Percentiles rank a stretch among this genome's conserved stretches.
Evolutionary conservation across 2,329 filamentous ascomycete genomes (phyloP).

Genomic region (Aspergillus tubingensis): DNA sequence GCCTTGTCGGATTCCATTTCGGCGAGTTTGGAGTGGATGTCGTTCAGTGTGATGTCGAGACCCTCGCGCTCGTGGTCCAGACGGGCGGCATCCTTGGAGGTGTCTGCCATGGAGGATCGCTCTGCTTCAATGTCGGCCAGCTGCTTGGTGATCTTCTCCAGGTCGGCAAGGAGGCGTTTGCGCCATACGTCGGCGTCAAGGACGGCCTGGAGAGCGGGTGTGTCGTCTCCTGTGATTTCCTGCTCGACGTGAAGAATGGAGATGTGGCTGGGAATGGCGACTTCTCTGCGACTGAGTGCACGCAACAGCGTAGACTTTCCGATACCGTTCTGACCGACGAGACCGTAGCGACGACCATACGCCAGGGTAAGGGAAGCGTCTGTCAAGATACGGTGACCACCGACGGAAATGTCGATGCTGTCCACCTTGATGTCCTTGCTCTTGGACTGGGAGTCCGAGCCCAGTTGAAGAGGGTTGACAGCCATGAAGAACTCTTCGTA

Average conservation of each 20-base stretch:
- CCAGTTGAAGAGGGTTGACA: constrained; percentile 92
- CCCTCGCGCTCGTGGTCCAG: constrained; percentile 87
- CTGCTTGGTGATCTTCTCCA: constrained; percentile 79
- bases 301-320: constrained; percentile 94
- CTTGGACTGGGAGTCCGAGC: constrained; percentile 70
- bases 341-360: constrained; percentile 90
- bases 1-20: constrained; percentile 99
- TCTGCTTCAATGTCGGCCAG: constrained; percentile 76
- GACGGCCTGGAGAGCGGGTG: constrained; percentile 89
- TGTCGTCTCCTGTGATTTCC: constrained; percentile 96
- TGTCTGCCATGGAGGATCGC: constrained; percentile 80
- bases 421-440: constrained; percentile 99
- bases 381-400: constrained; percentile 81
- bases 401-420: constrained; percentile 90
- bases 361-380: constrained; percentile 89
- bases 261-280: constrained; percentile 93
- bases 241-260: constrained; percentile 99
- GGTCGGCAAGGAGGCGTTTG: constrained; percentile 88
- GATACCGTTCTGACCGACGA: constrained; percentile 99
- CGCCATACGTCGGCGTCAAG: constrained; percentile 98
- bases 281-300: constrained; percentile 87
- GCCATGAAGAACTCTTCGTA: constrained; percentile 99
- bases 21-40: constrained; percentile 86
- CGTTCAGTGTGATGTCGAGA: constrained; percentile 84
- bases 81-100: constrained; percentile 80